These are phyloP conservation scores for Cladochytrium tenue DNA, from an alignment of 371 early-diverging fungal genomes.

Conservation along the genomic window DNA sequence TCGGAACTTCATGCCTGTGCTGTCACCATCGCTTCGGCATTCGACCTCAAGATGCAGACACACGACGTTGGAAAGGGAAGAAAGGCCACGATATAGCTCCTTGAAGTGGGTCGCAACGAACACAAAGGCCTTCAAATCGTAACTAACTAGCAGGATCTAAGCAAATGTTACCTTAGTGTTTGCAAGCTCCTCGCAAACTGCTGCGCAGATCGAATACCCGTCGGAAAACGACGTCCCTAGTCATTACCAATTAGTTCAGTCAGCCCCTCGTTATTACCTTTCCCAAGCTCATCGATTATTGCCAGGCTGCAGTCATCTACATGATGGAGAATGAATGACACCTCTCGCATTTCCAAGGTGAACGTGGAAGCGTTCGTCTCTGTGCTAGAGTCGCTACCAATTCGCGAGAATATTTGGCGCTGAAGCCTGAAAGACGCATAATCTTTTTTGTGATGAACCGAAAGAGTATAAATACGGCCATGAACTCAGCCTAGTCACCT, in stretches of 20 bases:
- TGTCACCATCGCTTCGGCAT: neutral
- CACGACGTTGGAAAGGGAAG: slow-evolving; percentile 66
- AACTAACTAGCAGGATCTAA: neutral
- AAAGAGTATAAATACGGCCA: slow-evolving; percentile 50
- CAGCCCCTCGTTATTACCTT: slow-evolving; percentile 60
- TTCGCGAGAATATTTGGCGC: slow-evolving; percentile 63
- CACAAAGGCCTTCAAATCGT: slow-evolving; percentile 50
- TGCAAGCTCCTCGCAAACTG: slow-evolving; percentile 76
- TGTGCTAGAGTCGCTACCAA: slow-evolving; percentile 32
- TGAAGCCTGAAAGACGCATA: slow-evolving; percentile 78
- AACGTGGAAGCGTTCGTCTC: slow-evolving; percentile 37
- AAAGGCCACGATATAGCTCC: slow-evolving; percentile 53
- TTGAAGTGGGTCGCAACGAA: slow-evolving; percentile 77
- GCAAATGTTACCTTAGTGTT: slow-evolving; percentile 35
- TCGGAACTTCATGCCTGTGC: slow-evolving; percentile 4
- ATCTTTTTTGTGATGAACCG: slow-evolving; percentile 34
- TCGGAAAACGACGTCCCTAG: slow-evolving; percentile 77
- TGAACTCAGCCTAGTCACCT: slow-evolving; percentile 75
- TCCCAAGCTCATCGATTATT: slow-evolving; percentile 95
- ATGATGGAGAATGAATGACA: slow-evolving; percentile 78
- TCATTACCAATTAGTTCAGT: slow-evolving; percentile 23
- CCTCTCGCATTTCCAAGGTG: slow-evolving; percentile 45
- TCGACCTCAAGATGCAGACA: slow-evolving; percentile 65
- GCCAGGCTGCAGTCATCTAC: slow-evolving; percentile 72
- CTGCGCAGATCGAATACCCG: slow-evolving; percentile 79